These are phyloP conservation scores for Phallus indusiatus DNA, from an alignment of 768 basidiomycete species.

Conservation along the genomic window DNA sequence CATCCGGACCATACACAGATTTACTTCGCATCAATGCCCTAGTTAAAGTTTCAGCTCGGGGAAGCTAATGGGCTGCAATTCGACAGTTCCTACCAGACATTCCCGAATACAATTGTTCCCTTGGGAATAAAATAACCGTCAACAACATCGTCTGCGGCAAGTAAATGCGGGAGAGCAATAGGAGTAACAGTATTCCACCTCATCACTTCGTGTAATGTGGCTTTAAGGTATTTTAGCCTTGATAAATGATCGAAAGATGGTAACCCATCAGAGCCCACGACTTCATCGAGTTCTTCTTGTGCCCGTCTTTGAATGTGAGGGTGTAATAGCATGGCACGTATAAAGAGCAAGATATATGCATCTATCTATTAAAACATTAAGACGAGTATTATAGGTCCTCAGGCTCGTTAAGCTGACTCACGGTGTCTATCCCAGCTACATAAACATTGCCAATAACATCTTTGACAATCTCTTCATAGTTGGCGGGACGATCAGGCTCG, in stretches of 20 bases:
- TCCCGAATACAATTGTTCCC: not conserved
- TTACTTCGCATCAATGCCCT: not conserved
- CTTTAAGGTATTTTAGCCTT: not conserved
- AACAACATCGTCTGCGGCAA: conserved; percentile 1
- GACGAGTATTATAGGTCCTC: not conserved
- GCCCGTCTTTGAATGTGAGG: conserved; percentile 17
- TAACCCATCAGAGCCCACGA: conserved; percentile 15
- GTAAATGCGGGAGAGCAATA: not conserved
- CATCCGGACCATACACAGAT: not conserved
- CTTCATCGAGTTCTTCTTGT: conserved; percentile 15
- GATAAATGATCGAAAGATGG: conserved; percentile 14
- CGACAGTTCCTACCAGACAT: not conserved
- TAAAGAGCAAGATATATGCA: conserved; percentile 6
- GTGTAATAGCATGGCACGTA: conserved; percentile 18
- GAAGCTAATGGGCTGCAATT: not conserved
- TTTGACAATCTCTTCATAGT: not conserved
- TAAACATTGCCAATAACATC: not conserved
- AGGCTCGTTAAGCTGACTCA: not conserved
- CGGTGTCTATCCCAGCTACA: not conserved
- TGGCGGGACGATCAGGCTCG: not conserved
- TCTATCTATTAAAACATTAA: not conserved
- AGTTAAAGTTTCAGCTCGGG: not conserved
- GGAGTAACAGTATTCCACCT: not conserved
- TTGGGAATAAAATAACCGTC: not conserved
- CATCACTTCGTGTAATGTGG: not conserved